These are phyloP conservation scores for Aspergillus mulundensis DNA, from an alignment of 495 filamentous ascomycete genomes.

Conservation along the genomic window DNA sequence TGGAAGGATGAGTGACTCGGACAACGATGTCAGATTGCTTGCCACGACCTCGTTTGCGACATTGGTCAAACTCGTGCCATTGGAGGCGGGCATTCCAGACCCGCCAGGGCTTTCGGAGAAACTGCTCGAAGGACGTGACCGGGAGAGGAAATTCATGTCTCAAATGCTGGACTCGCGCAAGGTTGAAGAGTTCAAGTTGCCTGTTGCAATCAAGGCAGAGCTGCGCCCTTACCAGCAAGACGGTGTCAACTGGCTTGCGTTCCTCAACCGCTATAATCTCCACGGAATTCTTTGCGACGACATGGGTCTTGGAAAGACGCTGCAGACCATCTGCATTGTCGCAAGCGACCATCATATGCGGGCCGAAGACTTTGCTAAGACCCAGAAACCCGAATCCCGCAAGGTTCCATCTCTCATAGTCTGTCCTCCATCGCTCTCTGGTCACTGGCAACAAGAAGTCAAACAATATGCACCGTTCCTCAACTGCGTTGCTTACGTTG, in stretches of 20 bases:
- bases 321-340: conserved; percentile 96
- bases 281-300: conserved; percentile 98
- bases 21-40: conserved; percentile 89
- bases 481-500: conserved; percentile 81
- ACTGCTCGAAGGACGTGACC: conserved; percentile 81
- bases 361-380: conserved; percentile 81
- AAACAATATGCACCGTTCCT: conserved; percentile 93
- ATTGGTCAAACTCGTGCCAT: conserved; percentile 95
- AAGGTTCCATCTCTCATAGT: conserved; percentile 88
- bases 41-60: conserved; percentile 97
- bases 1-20: conserved; percentile 98
- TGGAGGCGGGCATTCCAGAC: conserved; percentile 96
- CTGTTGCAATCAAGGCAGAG: conserved; percentile 94
- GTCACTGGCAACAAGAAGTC: conserved; percentile 98
- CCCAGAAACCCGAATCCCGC: conserved; percentile 67
- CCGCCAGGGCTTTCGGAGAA: conserved; percentile 87
- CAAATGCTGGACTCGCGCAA: conserved; percentile 96
- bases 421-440: conserved; percentile 94
- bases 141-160: conserved; percentile 91
- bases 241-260: conserved; percentile 97
- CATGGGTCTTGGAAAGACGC: conserved; percentile 97
- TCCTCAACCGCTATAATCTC: conserved; percentile 95
- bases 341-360: conserved; percentile 94
- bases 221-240: conserved; percentile 97
- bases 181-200: conserved; percentile 88